Evolutionary conservation across 1,284 basidiomycete genomes (phyloP), one percentile per base, ranked within the genome.

Genomic region (Meira nashicola): DNA sequence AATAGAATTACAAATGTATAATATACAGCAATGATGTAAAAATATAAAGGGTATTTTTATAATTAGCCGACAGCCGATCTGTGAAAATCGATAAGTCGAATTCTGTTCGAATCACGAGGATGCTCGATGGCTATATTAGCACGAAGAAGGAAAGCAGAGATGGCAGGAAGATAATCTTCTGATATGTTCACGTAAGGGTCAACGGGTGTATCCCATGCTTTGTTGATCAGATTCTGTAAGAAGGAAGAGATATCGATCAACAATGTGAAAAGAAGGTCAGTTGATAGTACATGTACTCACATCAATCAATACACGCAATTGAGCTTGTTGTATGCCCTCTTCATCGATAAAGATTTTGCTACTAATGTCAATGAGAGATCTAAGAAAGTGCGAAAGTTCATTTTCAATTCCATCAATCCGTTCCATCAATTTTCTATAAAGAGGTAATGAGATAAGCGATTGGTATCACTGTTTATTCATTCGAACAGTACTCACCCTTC

Each of bases 81-180:
- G 40, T 39, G 25, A 47, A 55, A 55, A 17, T 40, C 43, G 28
- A 50, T 43, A 9, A 56, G 55, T 11, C 39, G 19, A 46, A 56
- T 12, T 21, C 17, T 56, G 8, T 43, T 17, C n/a, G 46, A 17
- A 33, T 56, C 55, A 23, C 25, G 25, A 46, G 55, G 55, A 33
- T 56, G 55, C 28, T 56, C 55, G 2, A 56, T 17, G 14, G 55
- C 55, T 17, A 56, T 28, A 28, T 56, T 56, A 11, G 55, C 55
- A 21, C 55, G 43, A 15, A 56, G n/a, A 12, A 56, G 55, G n/a
- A 56, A 44, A 6, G 39, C 19, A 19, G 28, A 40, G 9, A 56
- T 37, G 10, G 55, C 44, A n/a, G 46, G 40, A 12, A 43, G 15
- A 33, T 28, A 56, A 11, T 8, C 11, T 7, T 46, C 12, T n/a